These are phyloP conservation scores for Vaccinium myrtillus DNA, from an alignment of 148 eudicot species.

Conservation along the genomic window DNA sequence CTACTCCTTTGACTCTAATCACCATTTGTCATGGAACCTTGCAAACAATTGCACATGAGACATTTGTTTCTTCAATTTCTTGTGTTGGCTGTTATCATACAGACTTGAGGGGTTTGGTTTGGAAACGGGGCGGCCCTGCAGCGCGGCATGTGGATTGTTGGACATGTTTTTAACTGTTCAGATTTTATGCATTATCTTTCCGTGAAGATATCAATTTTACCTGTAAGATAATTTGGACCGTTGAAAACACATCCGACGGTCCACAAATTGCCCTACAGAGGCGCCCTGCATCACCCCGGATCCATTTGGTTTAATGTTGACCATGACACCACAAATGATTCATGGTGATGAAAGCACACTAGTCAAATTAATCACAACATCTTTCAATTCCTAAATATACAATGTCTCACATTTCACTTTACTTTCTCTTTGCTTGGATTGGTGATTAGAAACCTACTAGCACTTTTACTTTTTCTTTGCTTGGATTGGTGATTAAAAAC, in stretches of 20 bases:
- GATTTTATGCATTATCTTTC: no score
- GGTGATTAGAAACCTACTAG: neutral
- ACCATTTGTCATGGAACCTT: conserved; percentile 6
- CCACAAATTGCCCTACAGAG: no score
- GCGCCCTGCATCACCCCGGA: no score
- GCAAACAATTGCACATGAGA: conserved; percentile 11
- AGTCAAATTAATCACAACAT: neutral
- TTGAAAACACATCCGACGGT: no score
- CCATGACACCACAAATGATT: neutral
- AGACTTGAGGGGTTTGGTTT: conserved; percentile 16
- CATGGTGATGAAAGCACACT: neutral
- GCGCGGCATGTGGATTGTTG: no score
- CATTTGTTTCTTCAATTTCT: neutral
- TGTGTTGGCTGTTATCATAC: neutral
- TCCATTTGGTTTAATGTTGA: neutral
- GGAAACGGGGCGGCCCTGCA: neutral
- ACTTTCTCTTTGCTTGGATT: neutral
- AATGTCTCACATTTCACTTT: neutral
- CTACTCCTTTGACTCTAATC: conserved; percentile 20
- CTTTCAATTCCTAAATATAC: neutral
- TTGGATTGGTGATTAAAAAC: neutral
- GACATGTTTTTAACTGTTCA: no score
- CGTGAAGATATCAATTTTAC: no score
- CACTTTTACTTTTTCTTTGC: neutral
- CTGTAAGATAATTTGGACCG: no score